Conservation (phyloP, 805 yeast species). For the Pichia exigua region DNA sequence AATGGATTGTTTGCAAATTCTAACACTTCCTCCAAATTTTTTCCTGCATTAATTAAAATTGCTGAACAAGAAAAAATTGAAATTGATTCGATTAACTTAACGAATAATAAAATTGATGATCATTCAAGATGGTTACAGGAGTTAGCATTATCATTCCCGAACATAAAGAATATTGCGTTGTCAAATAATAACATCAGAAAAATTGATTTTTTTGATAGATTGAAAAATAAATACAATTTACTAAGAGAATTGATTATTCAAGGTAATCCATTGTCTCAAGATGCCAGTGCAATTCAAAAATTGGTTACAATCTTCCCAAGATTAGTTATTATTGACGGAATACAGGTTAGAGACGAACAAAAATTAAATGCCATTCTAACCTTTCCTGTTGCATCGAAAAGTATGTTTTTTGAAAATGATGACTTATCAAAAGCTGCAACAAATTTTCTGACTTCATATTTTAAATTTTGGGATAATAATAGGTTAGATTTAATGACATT, state of each 20-base stretch:
- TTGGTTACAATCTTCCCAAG: constrained; percentile 72
- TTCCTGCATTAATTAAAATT: constrained; percentile 80
- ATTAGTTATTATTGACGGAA: constrained; percentile 70
- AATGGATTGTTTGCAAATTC: constrained; percentile 50
- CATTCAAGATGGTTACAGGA: constrained; percentile 43
- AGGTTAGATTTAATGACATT: constrained; percentile 61
- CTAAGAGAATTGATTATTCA: constrained; percentile 70
- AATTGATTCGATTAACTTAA: constrained; percentile 65
- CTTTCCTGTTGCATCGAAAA: constrained; percentile 48
- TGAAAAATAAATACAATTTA: constrained; percentile 67
- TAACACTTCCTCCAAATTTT: constrained; percentile 60
- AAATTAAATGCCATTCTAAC: constrained; percentile 44
- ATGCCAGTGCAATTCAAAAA: constrained; percentile 44
- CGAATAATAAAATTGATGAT: constrained; percentile 63
- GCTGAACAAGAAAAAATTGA: constrained; percentile 47
- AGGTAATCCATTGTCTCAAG: constrained; percentile 63
- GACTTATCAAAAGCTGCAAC: constrained; percentile 65
- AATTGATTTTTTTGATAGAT: constrained; percentile 54
- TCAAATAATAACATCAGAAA: constrained; percentile 63
- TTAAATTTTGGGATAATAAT: constrained; percentile 75
- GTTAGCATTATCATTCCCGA: constrained; percentile 68
- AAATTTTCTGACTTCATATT: constrained; percentile 68
- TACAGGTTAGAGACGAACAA: constrained; percentile 64
- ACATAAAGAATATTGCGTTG: constrained; percentile 68
- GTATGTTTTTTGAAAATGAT: constrained; percentile 74